A percentile compares a stretch with the other conserved stretches of the same genome.
Conservation (phyloP, 805 yeast genomes). For the Tetrapisispora taiwanensis region DNA sequence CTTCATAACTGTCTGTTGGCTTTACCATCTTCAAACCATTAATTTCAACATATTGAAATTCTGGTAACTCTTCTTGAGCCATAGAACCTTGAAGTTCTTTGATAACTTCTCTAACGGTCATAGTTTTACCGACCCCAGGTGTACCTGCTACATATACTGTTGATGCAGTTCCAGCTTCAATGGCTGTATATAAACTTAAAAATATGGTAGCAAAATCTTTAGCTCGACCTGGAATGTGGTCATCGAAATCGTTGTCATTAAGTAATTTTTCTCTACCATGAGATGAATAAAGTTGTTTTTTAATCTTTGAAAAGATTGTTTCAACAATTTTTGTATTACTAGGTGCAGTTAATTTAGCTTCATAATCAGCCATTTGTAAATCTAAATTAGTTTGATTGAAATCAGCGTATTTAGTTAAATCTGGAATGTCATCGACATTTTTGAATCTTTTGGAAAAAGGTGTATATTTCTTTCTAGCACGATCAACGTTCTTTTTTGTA, state of each 20-base stretch:
- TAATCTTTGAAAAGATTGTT: conserved; percentile 27
- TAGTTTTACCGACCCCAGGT: conserved; percentile 97
- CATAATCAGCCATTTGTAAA: conserved; percentile 14
- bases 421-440: conserved; percentile 23
- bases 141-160: conserved; percentile 91
- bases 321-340: conserved; percentile 29
- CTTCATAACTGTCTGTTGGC: conserved; percentile 75
- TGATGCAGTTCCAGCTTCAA: conserved; percentile 61
- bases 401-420: conserved; percentile 20
- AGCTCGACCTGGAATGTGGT: conserved; percentile 75
- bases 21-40: conserved; percentile 80
- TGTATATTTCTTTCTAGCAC: conserved; percentile 25
- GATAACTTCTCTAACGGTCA: conserved; percentile 81
- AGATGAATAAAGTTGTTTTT: conserved; percentile 32
- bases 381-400: conserved; percentile 13
- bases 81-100: conserved; percentile 45
- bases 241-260: conserved; percentile 30
- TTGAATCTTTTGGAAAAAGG: conserved; percentile 21
- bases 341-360: conserved; percentile 30
- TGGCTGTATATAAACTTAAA: conserved; percentile 58
- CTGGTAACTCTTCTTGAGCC: conserved; percentile 31
- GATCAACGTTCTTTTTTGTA: conserved; percentile 25
- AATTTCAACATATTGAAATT: conserved; percentile 72
- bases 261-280: conserved; percentile 35
- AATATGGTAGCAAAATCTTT: conserved; percentile 66